Conservation (phyloP, 2,329 filamentous ascomycete species). For the Zymoseptoria pseudotritici region DNA sequence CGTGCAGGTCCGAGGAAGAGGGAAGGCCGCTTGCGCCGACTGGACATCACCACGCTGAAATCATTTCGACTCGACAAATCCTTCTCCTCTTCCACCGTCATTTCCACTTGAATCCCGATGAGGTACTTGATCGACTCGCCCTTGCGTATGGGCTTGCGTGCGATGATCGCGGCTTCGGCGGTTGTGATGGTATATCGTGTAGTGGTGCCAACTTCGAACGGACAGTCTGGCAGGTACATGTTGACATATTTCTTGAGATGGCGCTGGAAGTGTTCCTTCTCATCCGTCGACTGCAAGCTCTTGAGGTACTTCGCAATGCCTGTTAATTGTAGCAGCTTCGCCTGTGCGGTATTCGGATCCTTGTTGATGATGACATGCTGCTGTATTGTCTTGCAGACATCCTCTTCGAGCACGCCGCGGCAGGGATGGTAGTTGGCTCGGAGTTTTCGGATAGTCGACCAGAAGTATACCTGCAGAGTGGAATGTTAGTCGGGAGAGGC, state of each 20-base stretch:
- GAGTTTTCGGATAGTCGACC: slow-evolving; percentile 94
- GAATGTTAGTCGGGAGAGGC: slow-evolving; percentile 7
- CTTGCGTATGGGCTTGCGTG: slow-evolving; percentile 68
- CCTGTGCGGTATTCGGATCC: slow-evolving; percentile 62
- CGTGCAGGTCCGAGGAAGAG: slow-evolving; percentile 91
- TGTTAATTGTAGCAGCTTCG: slow-evolving; percentile 61
- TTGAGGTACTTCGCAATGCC: slow-evolving; percentile 66
- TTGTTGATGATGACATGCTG: slow-evolving; percentile 66
- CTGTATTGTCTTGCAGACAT: slow-evolving; percentile 53
- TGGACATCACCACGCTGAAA: slow-evolving; percentile 94
- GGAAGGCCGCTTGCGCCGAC: slow-evolving; percentile 80
- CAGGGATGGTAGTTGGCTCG: slow-evolving; percentile 77
- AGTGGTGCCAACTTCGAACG: slow-evolving; percentile 87
- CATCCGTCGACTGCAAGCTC: slow-evolving; percentile 59
- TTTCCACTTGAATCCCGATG: slow-evolving; percentile 81
- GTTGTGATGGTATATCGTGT: slow-evolving; percentile 90
- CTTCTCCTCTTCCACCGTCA: slow-evolving; percentile 85
- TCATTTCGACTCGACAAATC: slow-evolving; percentile 81
- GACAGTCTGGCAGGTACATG: slow-evolving; percentile 87
- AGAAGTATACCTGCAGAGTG: slow-evolving; percentile 73
- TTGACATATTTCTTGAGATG: slow-evolving; percentile 87
- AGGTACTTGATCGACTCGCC: slow-evolving; percentile 88
- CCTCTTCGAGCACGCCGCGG: slow-evolving; percentile 64
- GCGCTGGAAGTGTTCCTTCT: slow-evolving; percentile 76
- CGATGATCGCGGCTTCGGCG: slow-evolving; percentile 81